A percentile compares a stretch with the other conserved stretches of the same genome.
Evolutionary conservation across 2,329 filamentous ascomycete species (phyloP).

Genomic region (Byssoonygena ceratinophila): DNA sequence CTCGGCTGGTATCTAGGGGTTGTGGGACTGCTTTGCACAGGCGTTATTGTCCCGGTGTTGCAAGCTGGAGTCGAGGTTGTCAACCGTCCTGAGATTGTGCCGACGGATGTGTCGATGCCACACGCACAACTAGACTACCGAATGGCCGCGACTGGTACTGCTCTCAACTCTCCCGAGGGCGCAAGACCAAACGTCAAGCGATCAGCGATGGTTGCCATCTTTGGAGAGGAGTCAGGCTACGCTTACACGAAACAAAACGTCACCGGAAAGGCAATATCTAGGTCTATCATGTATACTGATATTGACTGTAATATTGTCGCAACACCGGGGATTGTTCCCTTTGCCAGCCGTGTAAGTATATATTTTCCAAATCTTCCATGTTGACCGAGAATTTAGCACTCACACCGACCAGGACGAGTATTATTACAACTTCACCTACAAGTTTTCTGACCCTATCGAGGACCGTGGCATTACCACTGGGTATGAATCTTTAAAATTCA

Average conservation of each 20-base stretch:
- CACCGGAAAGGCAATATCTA: neutral
- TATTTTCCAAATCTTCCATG: neutral
- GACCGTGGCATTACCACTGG: neutral
- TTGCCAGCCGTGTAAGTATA: constrained; percentile 3
- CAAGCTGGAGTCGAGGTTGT: constrained; percentile 6
- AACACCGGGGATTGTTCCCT: neutral
- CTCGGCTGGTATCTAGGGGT: constrained; percentile 6
- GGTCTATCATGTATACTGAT: constrained; percentile 4
- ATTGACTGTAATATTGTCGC: constrained; percentile 2
- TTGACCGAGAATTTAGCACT: neutral
- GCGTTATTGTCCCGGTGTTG: constrained; percentile 3
- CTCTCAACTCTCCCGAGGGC: constrained; percentile 8
- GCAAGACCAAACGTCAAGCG: constrained; percentile 2
- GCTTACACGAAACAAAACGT: constrained; percentile 6
- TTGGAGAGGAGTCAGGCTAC: constrained; percentile 3
- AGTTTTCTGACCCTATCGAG: neutral
- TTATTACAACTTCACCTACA: constrained; percentile 9
- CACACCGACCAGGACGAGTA: neutral
- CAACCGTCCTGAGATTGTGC: constrained; percentile 2
- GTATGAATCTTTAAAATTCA: neutral
- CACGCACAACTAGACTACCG: constrained; percentile 6
- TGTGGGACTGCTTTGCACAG: constrained; percentile 4
- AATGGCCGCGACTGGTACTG: constrained; percentile 1
- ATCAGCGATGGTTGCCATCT: constrained; percentile 4
- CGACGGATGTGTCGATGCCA: constrained; percentile 1